phyloP scores from a whole-genome alignment of 208 protist species.

The Leishmania amazonensis region DNA sequence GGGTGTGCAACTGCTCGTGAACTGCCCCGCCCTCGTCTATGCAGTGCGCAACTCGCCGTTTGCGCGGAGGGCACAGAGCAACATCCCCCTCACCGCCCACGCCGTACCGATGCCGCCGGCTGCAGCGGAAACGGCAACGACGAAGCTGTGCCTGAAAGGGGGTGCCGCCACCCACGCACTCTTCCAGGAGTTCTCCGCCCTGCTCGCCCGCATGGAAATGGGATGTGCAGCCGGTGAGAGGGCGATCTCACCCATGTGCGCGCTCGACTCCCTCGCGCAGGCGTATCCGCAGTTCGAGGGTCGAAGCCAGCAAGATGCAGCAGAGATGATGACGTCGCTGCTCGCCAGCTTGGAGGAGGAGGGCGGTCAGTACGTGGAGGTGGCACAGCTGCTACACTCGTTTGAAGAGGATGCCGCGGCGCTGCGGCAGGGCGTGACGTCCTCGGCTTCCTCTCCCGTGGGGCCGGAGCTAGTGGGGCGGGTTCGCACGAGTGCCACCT shows the following conservation, averaged over 20 bases:
- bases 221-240: conserved; percentile 13
- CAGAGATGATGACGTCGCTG: conserved; percentile 81
- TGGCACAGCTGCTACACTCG: conserved; percentile 50
- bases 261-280: conserved; percentile 56
- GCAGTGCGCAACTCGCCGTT: conserved; percentile 54
- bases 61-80: not conserved
- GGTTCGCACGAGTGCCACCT: not conserved
- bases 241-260: conserved; percentile 47
- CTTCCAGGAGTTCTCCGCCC: conserved; percentile 46
- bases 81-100: conserved; percentile 1
- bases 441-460: not conserved
- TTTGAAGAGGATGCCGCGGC: conserved; percentile 40
- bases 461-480: not conserved
- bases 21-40: conserved; percentile 83
- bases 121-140: not conserved
- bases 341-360: conserved; percentile 80
- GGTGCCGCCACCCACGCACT: conserved; percentile 42
- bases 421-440: not conserved
- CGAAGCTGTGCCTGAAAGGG: conserved; percentile 32
- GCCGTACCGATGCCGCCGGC: not conserved
- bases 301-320: conserved; percentile 85
- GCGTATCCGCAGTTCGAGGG: conserved; percentile 84
- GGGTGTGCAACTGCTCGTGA: conserved; percentile 93
- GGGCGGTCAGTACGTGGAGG: conserved; percentile 47
- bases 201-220: conserved; percentile 72